A percentile compares a stretch with the other conserved stretches of the same genome.
phyloP scores from a whole-genome alignment of 345 rosid genomes.

The Eucalyptus lansdowneana region DNA sequence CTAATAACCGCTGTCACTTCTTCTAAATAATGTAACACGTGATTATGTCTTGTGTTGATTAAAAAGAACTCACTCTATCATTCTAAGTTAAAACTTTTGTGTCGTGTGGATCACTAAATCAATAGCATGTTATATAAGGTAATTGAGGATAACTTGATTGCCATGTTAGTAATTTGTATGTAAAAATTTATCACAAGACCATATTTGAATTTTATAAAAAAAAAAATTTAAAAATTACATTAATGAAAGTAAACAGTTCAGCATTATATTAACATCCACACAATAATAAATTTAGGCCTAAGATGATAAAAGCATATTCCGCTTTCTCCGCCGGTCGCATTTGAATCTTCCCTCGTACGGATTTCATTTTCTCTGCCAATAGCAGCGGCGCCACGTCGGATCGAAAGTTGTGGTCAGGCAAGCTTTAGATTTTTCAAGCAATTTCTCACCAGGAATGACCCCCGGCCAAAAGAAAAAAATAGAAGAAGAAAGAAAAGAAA shows the following conservation, averaged over 20 bases:
- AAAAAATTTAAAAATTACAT: background rate
- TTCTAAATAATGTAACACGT: too few species aligned
- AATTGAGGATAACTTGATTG: rapidly evolving
- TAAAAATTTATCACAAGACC: rapidly evolving
- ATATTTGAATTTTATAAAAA: too few species aligned
- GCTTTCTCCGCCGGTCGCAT: background rate
- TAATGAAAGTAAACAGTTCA: background rate
- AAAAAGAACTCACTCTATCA: background rate
- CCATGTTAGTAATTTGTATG: background rate
- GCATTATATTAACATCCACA: background rate
- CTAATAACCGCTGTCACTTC: too few species aligned
- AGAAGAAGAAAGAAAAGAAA: background rate
- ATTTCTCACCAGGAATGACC: background rate
- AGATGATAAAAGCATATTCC: background rate
- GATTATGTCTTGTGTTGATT: too few species aligned
- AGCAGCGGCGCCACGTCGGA: background rate
- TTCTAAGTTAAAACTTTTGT: background rate
- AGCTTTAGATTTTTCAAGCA: background rate
- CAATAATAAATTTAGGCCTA: background rate
- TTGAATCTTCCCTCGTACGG: background rate
- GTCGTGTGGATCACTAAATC: too few species aligned
- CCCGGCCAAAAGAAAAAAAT: background rate
- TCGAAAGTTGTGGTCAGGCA: background rate
- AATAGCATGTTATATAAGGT: rapidly evolving
- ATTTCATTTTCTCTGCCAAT: background rate